phyloP scores from a whole-genome alignment of 1,284 basidiomycete genomes.

The Naganishia sp. region DNA sequence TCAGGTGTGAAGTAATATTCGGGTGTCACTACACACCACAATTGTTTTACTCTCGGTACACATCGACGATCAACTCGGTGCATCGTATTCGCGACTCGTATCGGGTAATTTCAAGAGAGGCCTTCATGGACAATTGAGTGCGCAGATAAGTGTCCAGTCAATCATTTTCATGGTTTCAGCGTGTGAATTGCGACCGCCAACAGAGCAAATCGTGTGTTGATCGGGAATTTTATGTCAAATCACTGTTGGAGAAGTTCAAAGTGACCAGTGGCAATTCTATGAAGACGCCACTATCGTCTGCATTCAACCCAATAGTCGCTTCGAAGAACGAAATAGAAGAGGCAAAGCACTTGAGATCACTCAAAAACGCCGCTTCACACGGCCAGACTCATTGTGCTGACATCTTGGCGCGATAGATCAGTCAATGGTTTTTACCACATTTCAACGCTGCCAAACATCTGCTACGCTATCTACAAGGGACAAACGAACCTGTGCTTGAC shows the following conservation, averaged over 20 bases:
- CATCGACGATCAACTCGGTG: slow-evolving; percentile 42
- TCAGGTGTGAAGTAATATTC: too few relatives aligned
- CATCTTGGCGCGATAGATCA: too few relatives aligned
- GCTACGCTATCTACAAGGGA: too few relatives aligned
- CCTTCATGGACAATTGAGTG: slow-evolving; percentile 18
- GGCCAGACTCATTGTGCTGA: too few relatives aligned
- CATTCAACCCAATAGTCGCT: not conserved
- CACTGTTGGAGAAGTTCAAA: slow-evolving; percentile 35
- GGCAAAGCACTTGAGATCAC: slow-evolving; percentile 9
- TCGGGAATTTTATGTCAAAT: slow-evolving; percentile 37
- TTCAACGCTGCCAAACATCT: too few relatives aligned
- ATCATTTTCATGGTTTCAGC: slow-evolving; percentile 39
- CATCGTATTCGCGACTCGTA: slow-evolving; percentile 26
- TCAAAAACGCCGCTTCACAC: not conserved
- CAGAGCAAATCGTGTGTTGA: slow-evolving; percentile 31
- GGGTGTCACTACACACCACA: not conserved
- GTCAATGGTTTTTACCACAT: too few relatives aligned
- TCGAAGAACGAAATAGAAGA: slow-evolving; percentile 19
- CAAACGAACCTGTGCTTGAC: slow-evolving; percentile 30
- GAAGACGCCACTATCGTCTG: not conserved
- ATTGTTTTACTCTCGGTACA: slow-evolving; percentile 34
- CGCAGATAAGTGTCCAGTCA: slow-evolving; percentile 8
- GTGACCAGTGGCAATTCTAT: slow-evolving; percentile 29
- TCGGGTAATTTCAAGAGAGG: slow-evolving; percentile 36
- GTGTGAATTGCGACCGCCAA: slow-evolving; percentile 25